Percentiles rank a stretch among this genome's conserved stretches.
phyloP scores from a whole-genome alignment of 2,329 filamentous ascomycete genomes.

The Colletotrichum agaves region DNA sequence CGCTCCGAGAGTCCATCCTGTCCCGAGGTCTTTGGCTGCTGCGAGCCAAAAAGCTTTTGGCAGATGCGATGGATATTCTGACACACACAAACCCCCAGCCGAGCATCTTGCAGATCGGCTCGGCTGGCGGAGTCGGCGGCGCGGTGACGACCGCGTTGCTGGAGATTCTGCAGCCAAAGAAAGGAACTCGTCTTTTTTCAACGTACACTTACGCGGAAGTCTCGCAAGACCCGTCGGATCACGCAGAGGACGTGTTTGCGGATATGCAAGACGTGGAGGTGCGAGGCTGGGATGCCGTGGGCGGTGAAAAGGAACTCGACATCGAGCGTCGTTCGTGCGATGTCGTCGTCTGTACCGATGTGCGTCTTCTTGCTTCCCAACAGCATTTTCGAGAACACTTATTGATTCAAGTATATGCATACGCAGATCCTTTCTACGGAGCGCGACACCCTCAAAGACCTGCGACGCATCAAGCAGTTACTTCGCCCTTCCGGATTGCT shows the following conservation, averaged over 20 bases:
- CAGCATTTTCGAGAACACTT: neutral
- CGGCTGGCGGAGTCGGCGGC: neutral
- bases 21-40: neutral
- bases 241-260: neutral
- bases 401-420: neutral
- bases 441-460: neutral
- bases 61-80: neutral
- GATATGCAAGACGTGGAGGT: neutral
- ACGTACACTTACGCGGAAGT: neutral
- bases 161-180: neutral
- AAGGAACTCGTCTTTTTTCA: neutral
- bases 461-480: neutral
- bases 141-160: neutral
- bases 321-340: neutral
- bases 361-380: neutral
- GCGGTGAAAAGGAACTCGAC: neutral
- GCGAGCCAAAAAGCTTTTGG: neutral
- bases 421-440: neutral
- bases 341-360: neutral
- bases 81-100: slow-evolving; percentile 3
- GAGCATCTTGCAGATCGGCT: neutral
- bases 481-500: slow-evolving; percentile 4
- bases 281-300: neutral
- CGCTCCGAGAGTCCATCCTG: slow-evolving; percentile 2
- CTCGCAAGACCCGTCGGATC: neutral